Base-by-base conservation (phyloP, 495 filamentous ascomycete species). In the Penicillium fimorum region DNA sequence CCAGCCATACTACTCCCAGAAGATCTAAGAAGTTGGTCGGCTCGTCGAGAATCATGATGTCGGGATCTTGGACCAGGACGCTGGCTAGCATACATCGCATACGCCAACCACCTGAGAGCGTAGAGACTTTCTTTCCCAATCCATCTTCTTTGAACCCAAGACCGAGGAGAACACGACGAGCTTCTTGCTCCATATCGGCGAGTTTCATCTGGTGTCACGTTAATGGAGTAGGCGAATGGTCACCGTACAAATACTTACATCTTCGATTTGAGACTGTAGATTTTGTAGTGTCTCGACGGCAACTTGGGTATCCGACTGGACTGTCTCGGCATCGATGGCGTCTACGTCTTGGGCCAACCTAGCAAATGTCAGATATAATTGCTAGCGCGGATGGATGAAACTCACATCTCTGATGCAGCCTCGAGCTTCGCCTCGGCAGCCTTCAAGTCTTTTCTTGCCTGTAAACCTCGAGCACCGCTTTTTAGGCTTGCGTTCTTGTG, bases 11-110 rank as follows among this genome's bases (percentile, higher is more conserved):
- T 22, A 93, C 87, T n/a, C 86, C 86, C 0, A 89, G 77, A 0
- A 95, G 79, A 65, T 95, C 90, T 2, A 93, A 76, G 66, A 88
- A 92, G 66, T 93, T 93, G 48, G 90, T 93, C 4, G 90, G 90
- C 62, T 95, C 90, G 74, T 95, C 90, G 17, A 95, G 84, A 47
- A 95, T 87, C 60, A 93, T 78, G 47, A 93, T 83, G 59, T 92
- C 88, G 0, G 87, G 79, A n/a, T 83, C 76, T 61, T 89, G 84
- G 5, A 88, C 76, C 11, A 95, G 76, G 12, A 82, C 78, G 15
- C 79, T 77, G 2, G 88, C 88, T 7, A 93, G 78, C 54, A 83
- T 78, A 45, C 79, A 84, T 38, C 90, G 79, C 84, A 90, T 93
- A 24, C 75, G 79, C 89, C 89, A 93, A 5, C 90, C 90, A 12